Evolutionary conservation across 2,329 filamentous ascomycete species (phyloP).

Genomic region (Phyllosticta citrichinensis): DNA sequence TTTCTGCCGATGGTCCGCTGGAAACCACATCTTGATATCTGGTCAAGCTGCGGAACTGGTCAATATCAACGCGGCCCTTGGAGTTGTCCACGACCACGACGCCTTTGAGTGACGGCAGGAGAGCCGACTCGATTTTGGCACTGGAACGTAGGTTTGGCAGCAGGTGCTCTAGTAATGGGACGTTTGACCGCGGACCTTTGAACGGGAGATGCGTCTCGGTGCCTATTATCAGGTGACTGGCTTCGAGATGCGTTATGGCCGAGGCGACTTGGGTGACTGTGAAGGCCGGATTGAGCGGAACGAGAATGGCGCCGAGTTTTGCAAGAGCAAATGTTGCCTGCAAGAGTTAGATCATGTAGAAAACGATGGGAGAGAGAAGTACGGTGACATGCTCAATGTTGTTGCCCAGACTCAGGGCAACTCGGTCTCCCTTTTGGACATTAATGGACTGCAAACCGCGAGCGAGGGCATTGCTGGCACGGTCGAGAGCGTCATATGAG

Average conservation of each 20-base stretch:
- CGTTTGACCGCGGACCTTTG: conserved; percentile 51
- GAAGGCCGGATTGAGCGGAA: conserved; percentile 89
- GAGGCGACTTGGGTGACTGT: conserved; percentile 67
- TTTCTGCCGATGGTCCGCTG: background rate
- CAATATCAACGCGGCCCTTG: conserved; percentile 39
- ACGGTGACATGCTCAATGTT: conserved; percentile 72
- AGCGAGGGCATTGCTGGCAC: conserved; percentile 65
- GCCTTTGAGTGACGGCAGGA: conserved; percentile 58
- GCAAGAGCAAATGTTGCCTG: conserved; percentile 71
- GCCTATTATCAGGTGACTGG: conserved; percentile 69
- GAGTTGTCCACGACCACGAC: conserved; percentile 77
- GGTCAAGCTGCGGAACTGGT: conserved; percentile 24
- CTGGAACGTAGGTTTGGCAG: conserved; percentile 37
- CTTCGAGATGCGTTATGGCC: conserved; percentile 65
- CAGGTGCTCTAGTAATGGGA: conserved; percentile 46
- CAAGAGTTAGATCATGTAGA: conserved; percentile 16
- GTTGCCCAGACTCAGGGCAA: conserved; percentile 82
- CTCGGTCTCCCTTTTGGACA: conserved; percentile 70
- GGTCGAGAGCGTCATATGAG: conserved; percentile 67
- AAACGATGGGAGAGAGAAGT: conserved; percentile 9
- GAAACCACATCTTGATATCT: conserved; percentile 32
- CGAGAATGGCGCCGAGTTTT: conserved; percentile 87
- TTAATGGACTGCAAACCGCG: conserved; percentile 58
- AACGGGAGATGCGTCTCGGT: conserved; percentile 74
- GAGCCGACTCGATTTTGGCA: conserved; percentile 39